Conservation (phyloP, 352 stramenopile species). For the Globisporangium spiculum region DNA sequence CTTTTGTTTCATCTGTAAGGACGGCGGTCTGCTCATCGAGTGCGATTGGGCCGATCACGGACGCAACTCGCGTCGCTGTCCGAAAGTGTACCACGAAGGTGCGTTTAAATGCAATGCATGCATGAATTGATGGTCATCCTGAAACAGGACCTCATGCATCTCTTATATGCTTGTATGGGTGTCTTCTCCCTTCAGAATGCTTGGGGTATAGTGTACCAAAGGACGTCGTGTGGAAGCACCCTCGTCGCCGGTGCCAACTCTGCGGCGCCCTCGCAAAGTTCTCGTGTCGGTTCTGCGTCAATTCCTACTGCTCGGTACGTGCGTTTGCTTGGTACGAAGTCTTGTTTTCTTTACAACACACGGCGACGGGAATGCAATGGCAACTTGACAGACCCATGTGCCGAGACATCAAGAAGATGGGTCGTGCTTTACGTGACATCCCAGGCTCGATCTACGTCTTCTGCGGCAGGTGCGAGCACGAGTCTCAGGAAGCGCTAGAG, state of each 20-base stretch:
- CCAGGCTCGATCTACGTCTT: no score
- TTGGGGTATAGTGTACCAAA: conserved; percentile 62
- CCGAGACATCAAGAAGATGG: no score
- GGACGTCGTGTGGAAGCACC: conserved; percentile 53
- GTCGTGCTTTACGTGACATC: no score
- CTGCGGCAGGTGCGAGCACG: no score
- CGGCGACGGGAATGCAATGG: no score
- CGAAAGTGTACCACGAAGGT: conserved; percentile 83
- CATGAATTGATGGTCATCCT: not conserved
- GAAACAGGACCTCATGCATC: not conserved
- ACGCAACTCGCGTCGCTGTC: conserved; percentile 44
- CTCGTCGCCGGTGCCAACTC: conserved; percentile 56
- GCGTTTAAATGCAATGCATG: no score
- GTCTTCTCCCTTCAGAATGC: conserved; percentile 34
- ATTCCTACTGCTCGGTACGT: conserved; percentile 37
- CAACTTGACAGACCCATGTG: no score
- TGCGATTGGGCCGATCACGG: conserved; percentile 74
- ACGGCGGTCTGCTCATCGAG: conserved; percentile 75
- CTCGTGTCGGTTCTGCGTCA: conserved; percentile 69
- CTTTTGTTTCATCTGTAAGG: conserved; percentile 80
- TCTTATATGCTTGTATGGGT: not conserved
- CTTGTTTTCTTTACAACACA: no score
- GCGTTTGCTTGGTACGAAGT: no score
- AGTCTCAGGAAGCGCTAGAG: no score
- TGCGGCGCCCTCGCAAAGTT: conserved; percentile 50